Evolutionary conservation across 768 basidiomycete genomes (phyloP).

Genomic region (Pisolithus tinctorius): DNA sequence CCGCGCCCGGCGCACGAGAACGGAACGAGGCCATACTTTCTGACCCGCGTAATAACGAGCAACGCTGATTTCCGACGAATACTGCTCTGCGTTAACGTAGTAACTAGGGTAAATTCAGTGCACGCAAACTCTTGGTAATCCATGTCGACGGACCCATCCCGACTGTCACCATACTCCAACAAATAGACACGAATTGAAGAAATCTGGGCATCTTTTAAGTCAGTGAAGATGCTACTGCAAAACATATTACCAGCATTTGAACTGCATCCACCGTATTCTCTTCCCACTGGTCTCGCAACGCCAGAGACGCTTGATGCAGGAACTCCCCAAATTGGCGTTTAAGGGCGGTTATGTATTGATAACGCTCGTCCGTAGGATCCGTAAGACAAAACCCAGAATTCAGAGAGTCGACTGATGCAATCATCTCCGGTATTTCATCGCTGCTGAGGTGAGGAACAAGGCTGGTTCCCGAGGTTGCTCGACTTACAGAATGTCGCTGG

Average conservation of each 20-base stretch:
- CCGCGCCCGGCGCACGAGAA: conserved; percentile 63
- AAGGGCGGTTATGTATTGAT: conserved; percentile 53
- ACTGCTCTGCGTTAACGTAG: conserved; percentile 50
- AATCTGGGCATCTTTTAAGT: conserved; percentile 57
- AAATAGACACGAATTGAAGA: conserved; percentile 60
- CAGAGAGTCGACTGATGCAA: conserved; percentile 54
- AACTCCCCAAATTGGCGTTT: conserved; percentile 62
- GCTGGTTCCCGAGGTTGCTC: not conserved
- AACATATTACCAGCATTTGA: conserved; percentile 47
- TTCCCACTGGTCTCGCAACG: conserved; percentile 53
- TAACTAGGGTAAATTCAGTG: conserved; percentile 33
- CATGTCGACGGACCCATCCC: conserved; percentile 35
- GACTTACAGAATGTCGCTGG: conserved; percentile 65
- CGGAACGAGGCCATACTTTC: conserved; percentile 70
- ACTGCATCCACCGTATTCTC: conserved; percentile 89
- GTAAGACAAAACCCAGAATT: conserved; percentile 65
- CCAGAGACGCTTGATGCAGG: conserved; percentile 58
- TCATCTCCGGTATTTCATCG: conserved; percentile 72
- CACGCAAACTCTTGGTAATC: conserved; percentile 6
- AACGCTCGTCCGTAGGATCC: conserved; percentile 67
- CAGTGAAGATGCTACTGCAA: conserved; percentile 56
- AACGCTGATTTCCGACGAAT: conserved; percentile 55
- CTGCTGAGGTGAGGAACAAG: conserved; percentile 35
- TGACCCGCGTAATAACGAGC: conserved; percentile 64
- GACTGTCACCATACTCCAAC: conserved; percentile 70